Evolutionary conservation across 768 basidiomycete genomes (phyloP), one percentile per base, ranked within the genome.

Genomic region (Hortiboletus campestris): DNA sequence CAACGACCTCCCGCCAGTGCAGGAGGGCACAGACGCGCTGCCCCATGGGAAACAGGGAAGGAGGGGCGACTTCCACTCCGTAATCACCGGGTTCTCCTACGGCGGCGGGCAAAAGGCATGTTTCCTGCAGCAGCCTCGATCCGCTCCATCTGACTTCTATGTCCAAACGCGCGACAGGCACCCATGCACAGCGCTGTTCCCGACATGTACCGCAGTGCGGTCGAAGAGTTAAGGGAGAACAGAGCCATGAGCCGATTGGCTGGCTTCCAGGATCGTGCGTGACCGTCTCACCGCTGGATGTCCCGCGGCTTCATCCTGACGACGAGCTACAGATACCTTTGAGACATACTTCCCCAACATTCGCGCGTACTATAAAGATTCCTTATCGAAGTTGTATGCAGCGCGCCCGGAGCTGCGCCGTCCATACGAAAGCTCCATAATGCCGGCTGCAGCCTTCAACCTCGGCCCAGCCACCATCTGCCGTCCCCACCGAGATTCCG

Each of bases 381-480:
- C 2, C 9, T 10, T 58, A 2, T 20, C 5, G 0, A 38, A 41
- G 14, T 11, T 56, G 0, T 47, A 47, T 6, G 0, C 0, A 1
- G 4, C 0, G 0, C 2, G 2, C 8, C 22, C n/a, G 0, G 3
- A 16, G 8, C 14, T 53, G 20, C 8, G 4, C 2, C 38, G 19
- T 0, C 56, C 57, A 0, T 60, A 42, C 2, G 16, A 28, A 28
- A 20, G 0, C 0, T 60, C 44, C 0, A 9, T 53, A 2, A 49
- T 58, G 47, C 59, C 56, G 0, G 51, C 42, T 0, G 51, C 54
- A 0, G 47, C 51, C 0, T 56, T 17, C 17, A 61, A 61, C 25
- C 40, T 61, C 0, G 48, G 58, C 0, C 51, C 51, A 1, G 32
- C 5, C 0, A 61, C 35, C 0, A 36, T 61, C 0, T 61, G 60